Conservation (phyloP, 192 early-diverging fungal species). For the Diversispora epigaea region DNA sequence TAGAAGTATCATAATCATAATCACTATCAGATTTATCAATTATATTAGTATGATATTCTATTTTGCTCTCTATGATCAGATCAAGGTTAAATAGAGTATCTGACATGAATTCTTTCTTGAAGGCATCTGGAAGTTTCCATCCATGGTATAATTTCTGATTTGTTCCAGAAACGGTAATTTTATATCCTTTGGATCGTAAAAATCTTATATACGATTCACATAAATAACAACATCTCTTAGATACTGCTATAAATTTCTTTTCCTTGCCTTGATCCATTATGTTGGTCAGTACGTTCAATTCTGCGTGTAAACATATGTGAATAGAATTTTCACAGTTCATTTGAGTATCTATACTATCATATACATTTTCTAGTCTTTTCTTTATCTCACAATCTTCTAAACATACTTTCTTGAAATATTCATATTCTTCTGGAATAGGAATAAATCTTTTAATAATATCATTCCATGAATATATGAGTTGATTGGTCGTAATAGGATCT, state of each 20-base stretch:
- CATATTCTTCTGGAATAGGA: not conserved
- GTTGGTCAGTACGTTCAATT: too few relatives aligned
- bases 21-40: too few relatives aligned
- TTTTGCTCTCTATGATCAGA: not conserved
- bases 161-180: not conserved
- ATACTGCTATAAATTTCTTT: too few relatives aligned
- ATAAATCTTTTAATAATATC: conserved; percentile 3
- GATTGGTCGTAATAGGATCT: not conserved
- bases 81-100: not conserved
- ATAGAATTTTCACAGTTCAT: too few relatives aligned
- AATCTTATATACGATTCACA: not conserved
- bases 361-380: not conserved
- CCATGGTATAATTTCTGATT: too few relatives aligned
- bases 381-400: not conserved
- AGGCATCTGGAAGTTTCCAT: not conserved
- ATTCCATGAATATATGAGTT: not conserved
- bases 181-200: not conserved
- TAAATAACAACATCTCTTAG: too few relatives aligned
- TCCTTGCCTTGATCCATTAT: too few relatives aligned
- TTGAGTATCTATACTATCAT: not conserved
- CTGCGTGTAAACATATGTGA: too few relatives aligned
- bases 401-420: not conserved
- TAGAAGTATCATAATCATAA: too few relatives aligned
- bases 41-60: too few relatives aligned
- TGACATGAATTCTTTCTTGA: not conserved